Evolutionary conservation across 139 green algal species (phyloP), one percentile per base, ranked within the genome.

Genomic region (Coccomyxa sp.): DNA sequence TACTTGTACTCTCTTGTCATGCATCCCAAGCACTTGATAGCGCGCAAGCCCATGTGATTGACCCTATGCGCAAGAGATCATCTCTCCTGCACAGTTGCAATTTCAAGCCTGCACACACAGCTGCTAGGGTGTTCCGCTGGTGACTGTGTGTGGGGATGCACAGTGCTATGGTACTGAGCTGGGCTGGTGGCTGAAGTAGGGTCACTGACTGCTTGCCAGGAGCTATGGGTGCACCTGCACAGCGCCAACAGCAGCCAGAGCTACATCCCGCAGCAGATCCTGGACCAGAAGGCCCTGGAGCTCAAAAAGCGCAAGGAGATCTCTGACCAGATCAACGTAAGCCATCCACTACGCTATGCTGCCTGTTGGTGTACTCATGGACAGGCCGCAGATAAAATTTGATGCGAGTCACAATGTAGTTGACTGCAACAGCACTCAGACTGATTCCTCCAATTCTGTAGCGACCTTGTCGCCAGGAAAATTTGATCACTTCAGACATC

Each of bases 141-240:
- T 64, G 50, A 64, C 50, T 64, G 14, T 29, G 14, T 64, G 50
- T 14, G 18, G 18, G 50, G 50, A 64, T 64, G 50, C 14, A 18
- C 50, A 14, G 18, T 14, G 50, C 14, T 29, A 14, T 29, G 14
- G 18, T 64, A 64, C 50, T 64, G 50, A 64, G 50, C 14, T 18
- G 18, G 14, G 18, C 50, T 36, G 31, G 3, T 72, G 31, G 50
- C 50, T 64, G 50, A 64, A 22, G 27, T 31, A 37, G 29, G 29
- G 68, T 72, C 29, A 37, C n/a, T 27, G 34, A 35, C 68, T 72
- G n/a, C 31, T 35, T 72, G 68, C 68, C 88, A 94, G 91, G 94
- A 98, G 91, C 88, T 97, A 64, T 97, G 93, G 94, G 68, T 72
- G 16, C 86, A 97, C 84, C 87, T 97, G 77, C 75, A 88, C 37